Evolutionary conservation across 352 stramenopile species (phyloP), one percentile per base, ranked within the genome.

Genomic region (Phytophthora chlamydospora): DNA sequence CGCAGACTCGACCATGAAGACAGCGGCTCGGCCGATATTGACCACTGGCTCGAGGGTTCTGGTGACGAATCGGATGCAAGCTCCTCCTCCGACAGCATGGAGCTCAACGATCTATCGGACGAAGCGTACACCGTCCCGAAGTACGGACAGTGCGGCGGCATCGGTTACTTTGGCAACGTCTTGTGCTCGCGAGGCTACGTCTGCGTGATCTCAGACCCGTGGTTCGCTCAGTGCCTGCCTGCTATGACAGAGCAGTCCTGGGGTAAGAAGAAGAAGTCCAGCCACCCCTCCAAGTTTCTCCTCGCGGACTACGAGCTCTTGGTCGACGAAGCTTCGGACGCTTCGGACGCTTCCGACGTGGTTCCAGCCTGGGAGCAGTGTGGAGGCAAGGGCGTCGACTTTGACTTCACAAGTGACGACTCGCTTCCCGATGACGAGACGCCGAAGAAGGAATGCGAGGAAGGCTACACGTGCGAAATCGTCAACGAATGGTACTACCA

Each of bases 221-320:
- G 75, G 73, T 85, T 74, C 44, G 68, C 71, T 4, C 76, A 80
- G 40, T 85, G 76, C 42, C 58, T 82, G 0, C 73, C 76, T 2
- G 59, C 43, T 32, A 27, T 19, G 2, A 29, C 46, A 13, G 21
- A 24, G 21, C 21, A 24, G 21, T 42, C 44, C 1, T 47, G 31
- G 12, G n/a, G 46, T 6, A 38, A 44, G 6, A 58, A 19, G 4
- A 58, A 53, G 42, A 60, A 66, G 38, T 35, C 34, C 19, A 39
- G 11, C 1, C 39, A 58, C 27, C 46, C 5, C 16, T 51, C 39
- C 6, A 70, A 66, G 24, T 4, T 32, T 27, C 46, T 40, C 32
- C 17, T 44, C 12, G 33, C 49, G 7, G 40, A 53, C 6, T 19
- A 43, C 2, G 57, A 71, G 12, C 42, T 71, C 6, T 40, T 62